phyloP scores from a whole-genome alignment of 495 filamentous ascomycete species.

The Lasiosphaeriaceae sp. region DNA sequence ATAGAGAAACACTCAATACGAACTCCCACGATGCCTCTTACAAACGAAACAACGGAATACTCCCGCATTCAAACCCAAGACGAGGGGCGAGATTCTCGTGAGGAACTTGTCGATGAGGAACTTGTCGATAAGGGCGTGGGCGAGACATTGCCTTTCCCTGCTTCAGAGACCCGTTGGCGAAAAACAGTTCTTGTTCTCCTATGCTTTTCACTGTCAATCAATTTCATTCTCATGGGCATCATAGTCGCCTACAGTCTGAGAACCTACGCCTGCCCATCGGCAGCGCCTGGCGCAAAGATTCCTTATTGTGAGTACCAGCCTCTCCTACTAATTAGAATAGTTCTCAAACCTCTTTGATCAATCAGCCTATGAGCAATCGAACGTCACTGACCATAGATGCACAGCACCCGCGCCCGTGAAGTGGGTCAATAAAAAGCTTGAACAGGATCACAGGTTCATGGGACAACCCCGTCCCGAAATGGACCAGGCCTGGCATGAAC shows the following conservation, averaged over 20 bases:
- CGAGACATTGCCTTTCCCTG: neutral
- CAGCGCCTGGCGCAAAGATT: neutral
- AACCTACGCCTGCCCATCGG: neutral
- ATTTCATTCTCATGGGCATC: neutral
- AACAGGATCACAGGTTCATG: slow-evolving; percentile 14
- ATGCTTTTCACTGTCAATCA: neutral
- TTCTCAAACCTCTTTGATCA: neutral
- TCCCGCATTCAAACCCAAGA: neutral
- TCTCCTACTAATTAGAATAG: neutral
- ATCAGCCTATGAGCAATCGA: neutral
- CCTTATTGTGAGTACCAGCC: neutral
- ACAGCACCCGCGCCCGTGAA: slow-evolving; percentile 14
- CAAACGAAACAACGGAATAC: neutral
- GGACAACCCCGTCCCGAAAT: slow-evolving; percentile 17
- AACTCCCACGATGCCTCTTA: neutral
- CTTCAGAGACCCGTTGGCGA: neutral
- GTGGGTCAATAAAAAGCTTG: slow-evolving; percentile 14
- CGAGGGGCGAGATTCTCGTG: neutral
- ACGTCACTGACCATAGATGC: neutral
- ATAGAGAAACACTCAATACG: neutral
- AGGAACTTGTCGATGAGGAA: neutral
- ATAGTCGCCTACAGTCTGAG: neutral
- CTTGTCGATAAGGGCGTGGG: neutral
- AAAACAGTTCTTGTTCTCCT: neutral
- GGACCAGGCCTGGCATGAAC: slow-evolving; percentile 20